Conservation (phyloP, 352 stramenopile genomes). For the Phytophthora lateralis region DNA sequence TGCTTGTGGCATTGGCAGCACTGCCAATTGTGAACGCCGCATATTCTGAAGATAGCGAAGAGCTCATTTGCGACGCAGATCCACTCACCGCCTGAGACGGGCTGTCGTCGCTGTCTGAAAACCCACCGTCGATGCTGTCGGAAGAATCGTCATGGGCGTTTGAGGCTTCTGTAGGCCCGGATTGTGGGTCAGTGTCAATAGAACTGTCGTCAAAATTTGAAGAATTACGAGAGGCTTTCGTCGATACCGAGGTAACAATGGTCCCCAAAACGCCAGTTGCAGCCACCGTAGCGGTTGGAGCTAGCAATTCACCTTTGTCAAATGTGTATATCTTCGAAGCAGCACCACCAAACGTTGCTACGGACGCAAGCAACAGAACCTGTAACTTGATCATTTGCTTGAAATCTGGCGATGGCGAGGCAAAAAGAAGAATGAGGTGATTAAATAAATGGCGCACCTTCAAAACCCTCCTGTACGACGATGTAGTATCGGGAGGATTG, state of each 20-base stretch:
- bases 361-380: neutral
- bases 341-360: conserved; percentile 1
- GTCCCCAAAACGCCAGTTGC: neutral
- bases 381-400: conserved; percentile 8
- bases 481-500: neutral
- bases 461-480: neutral
- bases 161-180: too few species aligned
- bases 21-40: conserved; percentile 12
- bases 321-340: conserved; percentile 8
- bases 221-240: neutral
- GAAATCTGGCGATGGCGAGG: neutral
- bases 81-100: neutral
- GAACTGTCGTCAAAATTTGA: neutral
- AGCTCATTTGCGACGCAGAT: neutral
- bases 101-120: neutral
- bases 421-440: conserved; percentile 26
- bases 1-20: conserved; percentile 18
- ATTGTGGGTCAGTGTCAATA: neutral
- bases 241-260: neutral
- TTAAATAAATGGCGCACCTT: too few species aligned
- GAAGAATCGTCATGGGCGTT: too few species aligned
- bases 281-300: neutral
- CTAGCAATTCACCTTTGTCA: neutral
- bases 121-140: neutral
- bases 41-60: conserved; percentile 2